Percentiles rank a stretch among this genome's conserved stretches.
These are phyloP conservation scores for Aspergillus pseudotamarii DNA, from an alignment of 2,329 filamentous ascomycete species.

Conservation along the genomic window DNA sequence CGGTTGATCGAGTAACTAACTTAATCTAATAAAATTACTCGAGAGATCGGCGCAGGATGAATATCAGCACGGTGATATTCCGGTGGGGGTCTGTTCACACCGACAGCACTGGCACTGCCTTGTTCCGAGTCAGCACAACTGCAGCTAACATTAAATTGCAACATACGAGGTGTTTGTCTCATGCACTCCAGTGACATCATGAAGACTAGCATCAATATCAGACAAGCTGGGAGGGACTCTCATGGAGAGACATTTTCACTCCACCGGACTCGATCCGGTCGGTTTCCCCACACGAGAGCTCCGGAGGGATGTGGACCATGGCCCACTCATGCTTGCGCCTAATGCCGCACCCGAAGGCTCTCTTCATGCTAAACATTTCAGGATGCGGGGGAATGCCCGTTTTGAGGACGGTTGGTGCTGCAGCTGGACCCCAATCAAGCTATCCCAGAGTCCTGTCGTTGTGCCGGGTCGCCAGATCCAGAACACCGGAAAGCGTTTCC, in stretches of 20 bases:
- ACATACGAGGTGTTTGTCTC: not conserved
- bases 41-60: not conserved
- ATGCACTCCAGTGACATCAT: not conserved
- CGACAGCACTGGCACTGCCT: not conserved
- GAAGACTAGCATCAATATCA: not conserved
- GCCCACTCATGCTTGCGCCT: not conserved
- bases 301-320: not conserved
- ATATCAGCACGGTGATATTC: not conserved
- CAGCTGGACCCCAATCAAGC: not conserved
- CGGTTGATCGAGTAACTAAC: not conserved
- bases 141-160: not conserved
- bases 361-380: not conserved
- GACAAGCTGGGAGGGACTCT: not conserved
- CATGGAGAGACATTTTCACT: not conserved
- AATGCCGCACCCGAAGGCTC: not conserved
- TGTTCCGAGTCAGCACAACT: not conserved
- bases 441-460: not conserved
- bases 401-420: not conserved
- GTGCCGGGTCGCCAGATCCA: not conserved
- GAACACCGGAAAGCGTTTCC: not conserved
- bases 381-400: not conserved
- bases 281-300: not conserved
- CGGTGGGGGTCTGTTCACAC: not conserved
- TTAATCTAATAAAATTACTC: not conserved
- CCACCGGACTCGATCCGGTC: not conserved